These are phyloP conservation scores for Candida vartiovaarae DNA, from an alignment of 805 yeast genomes.

Conservation along the genomic window DNA sequence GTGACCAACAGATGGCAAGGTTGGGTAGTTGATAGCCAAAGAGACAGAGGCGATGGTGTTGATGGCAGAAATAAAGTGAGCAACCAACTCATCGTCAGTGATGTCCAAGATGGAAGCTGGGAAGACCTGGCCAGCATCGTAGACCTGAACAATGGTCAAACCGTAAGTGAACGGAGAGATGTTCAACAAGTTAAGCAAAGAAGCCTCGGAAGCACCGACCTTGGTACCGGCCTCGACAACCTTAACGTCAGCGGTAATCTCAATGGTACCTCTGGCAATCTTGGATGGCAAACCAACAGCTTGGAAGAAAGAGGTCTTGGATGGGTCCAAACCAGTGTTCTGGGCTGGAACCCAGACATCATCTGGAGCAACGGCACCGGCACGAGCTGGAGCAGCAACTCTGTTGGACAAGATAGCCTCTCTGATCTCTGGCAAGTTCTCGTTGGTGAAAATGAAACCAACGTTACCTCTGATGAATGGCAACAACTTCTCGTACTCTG, in stretches of 20 bases:
- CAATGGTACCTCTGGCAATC: slow-evolving; percentile 99
- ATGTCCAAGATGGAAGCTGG: slow-evolving; percentile 95
- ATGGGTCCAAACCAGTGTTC: slow-evolving; percentile 99
- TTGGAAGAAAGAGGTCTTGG: slow-evolving; percentile 99
- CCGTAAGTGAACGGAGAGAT: slow-evolving; percentile 99
- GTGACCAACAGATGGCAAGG: slow-evolving; percentile 99
- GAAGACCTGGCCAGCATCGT: slow-evolving; percentile 98
- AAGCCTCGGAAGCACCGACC: slow-evolving; percentile 99
- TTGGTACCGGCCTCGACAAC: slow-evolving; percentile 79
- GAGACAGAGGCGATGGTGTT: slow-evolving; percentile 93
- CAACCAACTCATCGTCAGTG: slow-evolving; percentile 93
- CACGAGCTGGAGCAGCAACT: slow-evolving; percentile 99
- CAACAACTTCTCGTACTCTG: slow-evolving; percentile 91
- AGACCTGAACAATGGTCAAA: slow-evolving; percentile 93
- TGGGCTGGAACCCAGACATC: slow-evolving; percentile 98
- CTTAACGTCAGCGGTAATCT: slow-evolving; percentile 94
- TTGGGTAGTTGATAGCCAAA: slow-evolving; percentile 98
- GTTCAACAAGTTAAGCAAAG: slow-evolving; percentile 98
- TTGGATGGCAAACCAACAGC: slow-evolving; percentile 99
- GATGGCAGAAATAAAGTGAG: slow-evolving; percentile 89
- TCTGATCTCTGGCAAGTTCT: slow-evolving; percentile 87
- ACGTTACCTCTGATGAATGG: slow-evolving; percentile 97
- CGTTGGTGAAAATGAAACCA: slow-evolving; percentile 99
- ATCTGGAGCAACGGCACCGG: slow-evolving; percentile 98
- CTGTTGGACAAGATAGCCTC: slow-evolving; percentile 83